phyloP scores from a whole-genome alignment of 2,329 filamentous ascomycete species.

The Knoxdaviesia proteae region DNA sequence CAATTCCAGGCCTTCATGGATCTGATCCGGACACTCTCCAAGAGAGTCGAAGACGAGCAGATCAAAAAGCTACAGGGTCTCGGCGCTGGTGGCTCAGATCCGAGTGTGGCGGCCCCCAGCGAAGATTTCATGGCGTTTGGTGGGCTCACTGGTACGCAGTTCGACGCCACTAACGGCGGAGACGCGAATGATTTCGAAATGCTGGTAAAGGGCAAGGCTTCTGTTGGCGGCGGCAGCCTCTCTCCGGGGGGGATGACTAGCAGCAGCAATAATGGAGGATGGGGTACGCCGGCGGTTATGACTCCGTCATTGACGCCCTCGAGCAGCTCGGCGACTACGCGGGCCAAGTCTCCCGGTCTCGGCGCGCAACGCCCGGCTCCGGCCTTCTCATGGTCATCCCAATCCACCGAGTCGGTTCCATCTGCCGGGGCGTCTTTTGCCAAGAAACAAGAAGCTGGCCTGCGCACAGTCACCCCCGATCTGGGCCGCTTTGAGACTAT shows the following conservation, averaged over 20 bases:
- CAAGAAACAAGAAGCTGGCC: conserved; percentile 16
- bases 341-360: not conserved
- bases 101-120: conserved; percentile 24
- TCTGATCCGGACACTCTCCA: conserved; percentile 62
- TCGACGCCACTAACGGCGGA: conserved; percentile 30
- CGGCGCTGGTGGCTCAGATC: conserved; percentile 31
- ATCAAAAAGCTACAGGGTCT: conserved; percentile 74
- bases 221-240: conserved; percentile 18
- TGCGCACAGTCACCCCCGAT: conserved; percentile 38
- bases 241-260: too few relatives aligned
- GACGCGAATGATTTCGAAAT: conserved; percentile 64
- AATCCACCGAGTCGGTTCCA: too few relatives aligned
- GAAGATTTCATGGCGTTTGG: conserved; percentile 55
- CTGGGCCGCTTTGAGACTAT: conserved; percentile 32
- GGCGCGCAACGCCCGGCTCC: conserved; percentile 16
- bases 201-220: conserved; percentile 52
- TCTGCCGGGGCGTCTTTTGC: conserved; percentile 6
- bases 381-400: conserved; percentile 43
- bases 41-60: conserved; percentile 73
- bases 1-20: conserved; percentile 85
- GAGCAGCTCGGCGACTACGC: conserved; percentile 8
- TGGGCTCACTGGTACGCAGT: conserved; percentile 38
- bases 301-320: conserved; percentile 7
- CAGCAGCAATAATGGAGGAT: too few relatives aligned
- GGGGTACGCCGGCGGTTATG: too few relatives aligned